Evolutionary conservation across 2,329 filamentous ascomycete species (phyloP), one percentile per base, ranked within the genome.

Genomic region (Beauveria brongniartii): DNA sequence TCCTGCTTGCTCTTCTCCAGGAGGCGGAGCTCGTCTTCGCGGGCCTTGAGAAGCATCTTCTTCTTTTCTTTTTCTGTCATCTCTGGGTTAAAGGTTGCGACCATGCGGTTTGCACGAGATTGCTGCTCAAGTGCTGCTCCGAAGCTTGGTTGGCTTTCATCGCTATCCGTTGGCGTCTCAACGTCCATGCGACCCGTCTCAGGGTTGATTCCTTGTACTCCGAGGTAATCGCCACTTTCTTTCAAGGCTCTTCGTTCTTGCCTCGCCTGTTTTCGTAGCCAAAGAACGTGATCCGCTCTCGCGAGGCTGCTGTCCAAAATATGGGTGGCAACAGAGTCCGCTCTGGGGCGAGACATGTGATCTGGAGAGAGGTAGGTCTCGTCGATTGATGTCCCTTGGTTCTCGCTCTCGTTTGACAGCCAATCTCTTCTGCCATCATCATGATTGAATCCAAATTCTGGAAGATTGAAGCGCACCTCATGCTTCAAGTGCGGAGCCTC

Each of bases 201-300:
- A 0, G 83, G 83, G 65, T 86, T 85, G 58, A 81, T 74, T 3
- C 83, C 83, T 62, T 83, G 81, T 1, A 85, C 80, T 2, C 82
- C 82, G 0, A 86, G 75, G 66, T 78, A 86, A 67, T 86, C 83
- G 5, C 82, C 81, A 59, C 80, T 83, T 59, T 79, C 76, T 63
- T 79, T 81, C 59, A 84, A 72, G 46, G 69, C 76, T 50, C 75
- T 74, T 6, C 82, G 76, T 41, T 75, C 71, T 7, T 66, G 65
- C 2, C 73, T 69, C 43, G 68, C 63, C 50, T 73, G 69, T 44
- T 64, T 67, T 57, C 71, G 77, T 2, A 68, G 68, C 14, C 72
- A 68, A 20, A 74, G 69, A 12, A 69, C 55, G 8, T 62, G 60
- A 5, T 65, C 64, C 16, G 63, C 57, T 40, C 59, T 58, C 8